Base-by-base conservation (phyloP, 2,329 filamentous ascomycete species). In the Cercospora zeae-maydis region DNA sequence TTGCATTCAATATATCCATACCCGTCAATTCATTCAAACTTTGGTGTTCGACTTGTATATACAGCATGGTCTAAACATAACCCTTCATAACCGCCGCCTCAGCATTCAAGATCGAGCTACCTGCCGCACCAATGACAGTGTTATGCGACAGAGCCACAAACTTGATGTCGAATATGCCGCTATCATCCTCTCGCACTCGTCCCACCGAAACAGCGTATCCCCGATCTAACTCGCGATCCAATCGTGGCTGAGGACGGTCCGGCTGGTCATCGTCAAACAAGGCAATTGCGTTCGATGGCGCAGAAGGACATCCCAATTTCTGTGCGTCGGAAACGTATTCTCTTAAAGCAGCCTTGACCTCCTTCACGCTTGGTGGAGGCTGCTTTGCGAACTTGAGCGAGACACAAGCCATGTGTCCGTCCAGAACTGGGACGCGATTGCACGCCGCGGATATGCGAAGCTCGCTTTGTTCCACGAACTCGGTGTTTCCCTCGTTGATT, bases 361-460 rank as follows among this genome's bases (percentile, higher is more conserved):
- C 82, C 70, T 92, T 89, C 0, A 87, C 88, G 27, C 81, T 86
- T 3, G 93, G 93, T 4, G 87, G 80, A 1, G 91, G 90, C 37
- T 88, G 85, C 71, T 86, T 86, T 75, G 86, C 85, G 78, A 98
- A 98, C 61, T 86, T 84, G 66, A 98, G 82, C 7, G 91, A 95
- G 9, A 98, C 92, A 74, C 93, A 97, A n/a, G 91, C 93, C 60
- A 89, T 96, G 80, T 98, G 95, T 49, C 95, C 95, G 75, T 98
- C 93, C 62, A 96, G 85, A 16, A 98, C 95, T n/a, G 92, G 86
- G 2, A 98, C 95, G 66, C 95, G 88, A 74, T 95, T 98, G 81
- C 95, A 98, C 2, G 93, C 88, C 10, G 92, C 93, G 4, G 88
- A 92, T 61, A 98, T 88, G 68, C 86, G 86, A 63, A 98, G 85